Evolutionary conservation across 495 filamentous ascomycete species (phyloP).

Genomic region (Penicillium riverlandense): DNA sequence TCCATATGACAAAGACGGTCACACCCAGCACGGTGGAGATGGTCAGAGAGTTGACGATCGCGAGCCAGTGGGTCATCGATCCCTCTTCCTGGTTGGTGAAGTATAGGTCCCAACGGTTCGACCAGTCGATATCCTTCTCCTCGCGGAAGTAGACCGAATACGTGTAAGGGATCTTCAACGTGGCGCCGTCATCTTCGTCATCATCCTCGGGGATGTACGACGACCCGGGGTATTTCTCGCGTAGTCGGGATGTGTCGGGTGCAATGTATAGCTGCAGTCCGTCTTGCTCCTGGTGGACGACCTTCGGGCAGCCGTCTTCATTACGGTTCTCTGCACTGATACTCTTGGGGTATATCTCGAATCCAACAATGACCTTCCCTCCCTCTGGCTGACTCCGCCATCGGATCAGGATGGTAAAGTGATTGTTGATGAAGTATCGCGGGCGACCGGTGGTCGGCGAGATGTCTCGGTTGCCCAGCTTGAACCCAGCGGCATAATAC

Average conservation of each 20-base stretch:
- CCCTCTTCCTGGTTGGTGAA: slow-evolving; percentile 88
- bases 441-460: slow-evolving; percentile 51
- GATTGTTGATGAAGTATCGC: slow-evolving; percentile 83
- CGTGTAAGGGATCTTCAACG: slow-evolving; percentile 74
- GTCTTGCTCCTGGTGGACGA: slow-evolving; percentile 53
- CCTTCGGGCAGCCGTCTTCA: slow-evolving; percentile 57
- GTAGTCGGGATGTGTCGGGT: slow-evolving; percentile 51
- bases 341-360: slow-evolving; percentile 90
- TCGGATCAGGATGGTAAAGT: slow-evolving; percentile 81
- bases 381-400: slow-evolving; percentile 70
- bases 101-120: slow-evolving; percentile 84
- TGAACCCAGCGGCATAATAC: slow-evolving; percentile 95
- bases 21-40: slow-evolving; percentile 78
- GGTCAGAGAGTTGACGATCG: slow-evolving; percentile 84
- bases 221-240: slow-evolving; percentile 49
- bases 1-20: slow-evolving; percentile 79
- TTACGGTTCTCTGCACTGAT: slow-evolving; percentile 56
- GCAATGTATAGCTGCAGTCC: slow-evolving; percentile 63
- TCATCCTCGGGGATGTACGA: slow-evolving; percentile 51
- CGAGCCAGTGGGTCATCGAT: slow-evolving; percentile 83
- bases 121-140: slow-evolving; percentile 77
- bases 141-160: slow-evolving; percentile 93
- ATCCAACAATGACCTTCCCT: slow-evolving; percentile 81
- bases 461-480: slow-evolving; percentile 73
- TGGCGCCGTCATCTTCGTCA: slow-evolving; percentile 56